Evolutionary conservation across 139 green algal species (phyloP).

Genomic region (Picochlorum sp.): DNA sequence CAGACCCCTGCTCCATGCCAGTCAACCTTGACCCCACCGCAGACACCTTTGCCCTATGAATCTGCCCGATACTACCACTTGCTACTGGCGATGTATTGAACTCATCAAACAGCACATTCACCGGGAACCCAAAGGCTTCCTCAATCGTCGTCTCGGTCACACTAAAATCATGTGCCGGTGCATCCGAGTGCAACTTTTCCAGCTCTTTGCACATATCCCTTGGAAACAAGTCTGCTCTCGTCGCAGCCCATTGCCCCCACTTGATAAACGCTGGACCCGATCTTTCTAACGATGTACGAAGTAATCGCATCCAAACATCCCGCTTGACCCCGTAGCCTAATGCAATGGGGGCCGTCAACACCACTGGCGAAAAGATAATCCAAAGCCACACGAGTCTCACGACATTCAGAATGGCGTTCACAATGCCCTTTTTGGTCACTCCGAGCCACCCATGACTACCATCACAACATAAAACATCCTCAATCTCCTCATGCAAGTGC

Average conservation of each 20-base stretch:
- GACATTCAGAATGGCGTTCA: constrained; percentile 13
- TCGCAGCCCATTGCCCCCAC: constrained; percentile 94
- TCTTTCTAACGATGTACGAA: constrained; percentile 29
- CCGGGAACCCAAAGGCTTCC: constrained; percentile 57
- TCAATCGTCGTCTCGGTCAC: constrained; percentile 24
- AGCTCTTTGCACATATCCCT: constrained; percentile 76
- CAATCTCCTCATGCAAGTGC: not conserved
- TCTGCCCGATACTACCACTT: constrained; percentile 84
- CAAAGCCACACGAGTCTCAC: constrained; percentile 43
- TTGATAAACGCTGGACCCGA: constrained; percentile 82
- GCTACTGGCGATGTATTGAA: constrained; percentile 81
- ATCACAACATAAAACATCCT: not conserved
- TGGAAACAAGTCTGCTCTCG: constrained; percentile 87
- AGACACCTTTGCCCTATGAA: constrained; percentile 68
- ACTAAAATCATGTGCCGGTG: constrained; percentile 42
- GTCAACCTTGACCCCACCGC: constrained; percentile 40
- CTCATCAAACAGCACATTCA: constrained; percentile 75
- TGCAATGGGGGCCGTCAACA: constrained; percentile 32
- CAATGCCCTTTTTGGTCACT: not conserved
- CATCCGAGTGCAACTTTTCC: constrained; percentile 55
- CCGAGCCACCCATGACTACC: not conserved
- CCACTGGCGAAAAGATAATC: constrained; percentile 50
- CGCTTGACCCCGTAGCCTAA: constrained; percentile 10
- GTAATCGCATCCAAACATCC: constrained; percentile 21
- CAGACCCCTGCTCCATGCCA: constrained; percentile 34